Evolutionary conservation across 2,329 filamentous ascomycete genomes (phyloP), one percentile per base, ranked within the genome.

Genomic region (Rutstroemia sp.): DNA sequence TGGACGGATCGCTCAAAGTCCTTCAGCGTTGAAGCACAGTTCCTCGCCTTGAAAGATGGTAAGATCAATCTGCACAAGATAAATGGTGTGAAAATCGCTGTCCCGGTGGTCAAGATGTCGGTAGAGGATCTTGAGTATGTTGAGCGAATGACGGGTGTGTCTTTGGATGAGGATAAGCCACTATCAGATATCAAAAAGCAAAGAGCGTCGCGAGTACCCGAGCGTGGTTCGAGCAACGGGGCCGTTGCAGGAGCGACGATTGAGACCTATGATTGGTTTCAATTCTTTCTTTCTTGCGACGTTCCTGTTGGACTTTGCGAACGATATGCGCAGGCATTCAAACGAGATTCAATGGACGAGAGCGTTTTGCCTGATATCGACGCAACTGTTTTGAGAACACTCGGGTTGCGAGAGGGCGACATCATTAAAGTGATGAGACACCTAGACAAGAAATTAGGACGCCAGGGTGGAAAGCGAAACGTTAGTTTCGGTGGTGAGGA

Each of bases 51-150:
- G 52, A 90, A 90, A 70, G 94, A 97, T 69, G 90, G 92, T 61
- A 97, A 97, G 73, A 95, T 99, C 63, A 95, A 99, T 72, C 78
- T 99, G 21, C 94, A 99, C 76, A 99, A 99, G 75, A 81, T 90
- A 73, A 99, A 99, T 69, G 94, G 94, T 39, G 91, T 99, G 66
- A 97, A 97, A 73, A 99, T 99, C 72, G 94, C 94, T 8, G 94
- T 99, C 4, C 94, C 94, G 2, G 83, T 97, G 27, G 78, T 84
- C 40, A 99, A 99, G 71, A 99, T 99, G 94, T 95, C 92, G 0
- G 79, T 91, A 44, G 88, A 92, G 67, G 94, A 99, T 72, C 78
- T 99, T 40, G 92, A 96, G 72, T 97, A 95, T 66, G 92, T 99
- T 56, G 94, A 99, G 73, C 83, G 81, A 58, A 77, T 83, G 16